These are phyloP conservation scores for Pythium dissotocum DNA, from an alignment of 352 stramenopile species.

Conservation along the genomic window DNA sequence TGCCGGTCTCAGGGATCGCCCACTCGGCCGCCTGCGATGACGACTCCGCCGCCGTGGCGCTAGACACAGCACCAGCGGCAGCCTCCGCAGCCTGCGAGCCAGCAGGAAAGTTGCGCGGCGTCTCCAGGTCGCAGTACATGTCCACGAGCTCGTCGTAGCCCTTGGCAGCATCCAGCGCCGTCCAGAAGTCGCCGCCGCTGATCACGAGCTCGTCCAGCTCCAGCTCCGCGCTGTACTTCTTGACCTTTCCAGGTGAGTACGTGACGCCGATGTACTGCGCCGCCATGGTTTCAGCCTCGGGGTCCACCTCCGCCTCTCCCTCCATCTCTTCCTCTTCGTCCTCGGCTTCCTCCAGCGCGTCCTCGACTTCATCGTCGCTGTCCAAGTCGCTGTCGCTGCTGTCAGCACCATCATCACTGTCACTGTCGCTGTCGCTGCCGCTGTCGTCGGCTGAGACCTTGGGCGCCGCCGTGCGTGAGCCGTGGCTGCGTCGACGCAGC, in stretches of 20 bases:
- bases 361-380: slow-evolving; percentile 3
- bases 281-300: slow-evolving; percentile 35
- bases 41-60: slow-evolving; percentile 5
- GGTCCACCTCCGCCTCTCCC: slow-evolving; percentile 29
- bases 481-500: slow-evolving; percentile 11
- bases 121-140: slow-evolving; percentile 77
- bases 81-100: slow-evolving; percentile 36
- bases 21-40: slow-evolving; percentile 41
- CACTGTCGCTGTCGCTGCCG: slow-evolving; percentile 8
- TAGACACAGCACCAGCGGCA: slow-evolving; percentile 22
- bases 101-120: slow-evolving; percentile 68
- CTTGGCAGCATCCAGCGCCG: slow-evolving; percentile 76
- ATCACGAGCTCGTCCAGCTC: slow-evolving; percentile 69
- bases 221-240: slow-evolving; percentile 82
- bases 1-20: slow-evolving; percentile 62
- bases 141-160: slow-evolving; percentile 82
- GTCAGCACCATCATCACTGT: background rate
- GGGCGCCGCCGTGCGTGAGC: slow-evolving; percentile 9
- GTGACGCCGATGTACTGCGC: slow-evolving; percentile 67
- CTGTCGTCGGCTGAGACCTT: background rate
- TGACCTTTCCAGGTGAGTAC: slow-evolving; percentile 70
- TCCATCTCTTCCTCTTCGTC: slow-evolving; percentile 26
- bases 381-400: slow-evolving; percentile 1
- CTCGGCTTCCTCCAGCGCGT: slow-evolving; percentile 26
- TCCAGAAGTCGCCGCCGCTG: slow-evolving; percentile 82